These are phyloP conservation scores for Guyanaporus albipodus DNA, from an alignment of 768 basidiomycete genomes.

Conservation along the genomic window DNA sequence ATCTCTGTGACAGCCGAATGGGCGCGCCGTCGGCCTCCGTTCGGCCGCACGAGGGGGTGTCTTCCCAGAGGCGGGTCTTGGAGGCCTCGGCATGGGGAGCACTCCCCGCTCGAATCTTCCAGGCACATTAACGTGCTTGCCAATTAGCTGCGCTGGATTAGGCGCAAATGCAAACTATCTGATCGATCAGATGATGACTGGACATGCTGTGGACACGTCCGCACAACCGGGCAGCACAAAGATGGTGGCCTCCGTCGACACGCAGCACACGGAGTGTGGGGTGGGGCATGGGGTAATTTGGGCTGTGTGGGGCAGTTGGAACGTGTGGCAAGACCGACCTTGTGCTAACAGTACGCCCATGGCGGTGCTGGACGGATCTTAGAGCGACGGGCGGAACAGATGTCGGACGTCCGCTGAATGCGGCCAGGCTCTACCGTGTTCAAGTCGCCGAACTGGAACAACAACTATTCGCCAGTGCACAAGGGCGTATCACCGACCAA, in stretches of 20 bases:
- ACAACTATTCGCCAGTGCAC: neutral
- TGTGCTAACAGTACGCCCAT: constrained; percentile 6
- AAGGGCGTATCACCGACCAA: constrained; percentile 6
- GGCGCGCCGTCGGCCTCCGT: no score
- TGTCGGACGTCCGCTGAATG: constrained; percentile 12
- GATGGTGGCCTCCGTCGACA: constrained; percentile 22
- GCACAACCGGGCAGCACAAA: constrained; percentile 19
- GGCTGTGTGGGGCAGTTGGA: constrained; percentile 14
- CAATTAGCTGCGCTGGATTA: constrained; percentile 6
- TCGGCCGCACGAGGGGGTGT: no score
- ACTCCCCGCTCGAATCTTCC: neutral
- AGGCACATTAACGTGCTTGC: constrained; percentile 20
- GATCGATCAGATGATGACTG: constrained; percentile 3
- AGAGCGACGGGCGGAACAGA: constrained; percentile 12
- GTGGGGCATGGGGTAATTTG: constrained; percentile 26
- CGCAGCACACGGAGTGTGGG: constrained; percentile 15
- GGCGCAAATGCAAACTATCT: constrained; percentile 2
- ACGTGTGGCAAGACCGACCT: constrained; percentile 5
- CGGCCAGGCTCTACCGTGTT: neutral
- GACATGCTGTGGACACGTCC: constrained; percentile 13
- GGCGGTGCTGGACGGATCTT: constrained; percentile 23
- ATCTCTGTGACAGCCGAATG: no score
- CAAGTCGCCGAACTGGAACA: neutral
- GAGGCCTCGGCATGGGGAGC: no score
- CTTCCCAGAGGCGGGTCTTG: no score